Evolutionary conservation across 805 yeast genomes (phyloP).

Genomic region (Hanseniaspora meyeri): DNA sequence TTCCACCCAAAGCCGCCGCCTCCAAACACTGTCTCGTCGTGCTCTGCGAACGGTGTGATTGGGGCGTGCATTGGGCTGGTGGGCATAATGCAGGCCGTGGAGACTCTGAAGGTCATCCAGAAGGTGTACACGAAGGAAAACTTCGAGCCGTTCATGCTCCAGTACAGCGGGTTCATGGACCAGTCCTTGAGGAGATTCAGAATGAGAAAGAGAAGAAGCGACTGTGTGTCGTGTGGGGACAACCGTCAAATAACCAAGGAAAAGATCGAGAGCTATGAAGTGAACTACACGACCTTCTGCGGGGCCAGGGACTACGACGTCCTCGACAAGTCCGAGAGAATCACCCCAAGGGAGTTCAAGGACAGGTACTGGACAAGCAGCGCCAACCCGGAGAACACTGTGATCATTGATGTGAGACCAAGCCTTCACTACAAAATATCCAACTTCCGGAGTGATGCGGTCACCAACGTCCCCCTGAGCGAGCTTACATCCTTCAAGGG

Average conservation of each 20-base stretch:
- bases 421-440: constrained; percentile 61
- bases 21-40: constrained; percentile 66
- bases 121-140: constrained; percentile 38
- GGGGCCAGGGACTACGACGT: constrained; percentile 44
- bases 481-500: constrained; percentile 29
- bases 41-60: constrained; percentile 86
- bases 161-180: constrained; percentile 55
- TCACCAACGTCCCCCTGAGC: constrained; percentile 54
- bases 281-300: constrained; percentile 66
- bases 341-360: constrained; percentile 30
- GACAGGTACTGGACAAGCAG: constrained; percentile 23
- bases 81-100: constrained; percentile 82
- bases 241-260: constrained; percentile 33
- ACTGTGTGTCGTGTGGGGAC: constrained; percentile 61
- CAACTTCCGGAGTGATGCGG: constrained; percentile 34
- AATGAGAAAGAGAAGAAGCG: constrained; percentile 55
- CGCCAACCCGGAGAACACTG: constrained; percentile 17
- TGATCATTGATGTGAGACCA: constrained; percentile 70
- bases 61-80: constrained; percentile 94
- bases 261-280: constrained; percentile 33
- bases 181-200: constrained; percentile 62
- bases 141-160: constrained; percentile 56
- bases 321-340: constrained; percentile 35
- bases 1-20: constrained; percentile 85
- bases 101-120: constrained; percentile 62